Base-by-base conservation (phyloP, 495 filamentous ascomycete species). In the Hamigera avellanea region DNA sequence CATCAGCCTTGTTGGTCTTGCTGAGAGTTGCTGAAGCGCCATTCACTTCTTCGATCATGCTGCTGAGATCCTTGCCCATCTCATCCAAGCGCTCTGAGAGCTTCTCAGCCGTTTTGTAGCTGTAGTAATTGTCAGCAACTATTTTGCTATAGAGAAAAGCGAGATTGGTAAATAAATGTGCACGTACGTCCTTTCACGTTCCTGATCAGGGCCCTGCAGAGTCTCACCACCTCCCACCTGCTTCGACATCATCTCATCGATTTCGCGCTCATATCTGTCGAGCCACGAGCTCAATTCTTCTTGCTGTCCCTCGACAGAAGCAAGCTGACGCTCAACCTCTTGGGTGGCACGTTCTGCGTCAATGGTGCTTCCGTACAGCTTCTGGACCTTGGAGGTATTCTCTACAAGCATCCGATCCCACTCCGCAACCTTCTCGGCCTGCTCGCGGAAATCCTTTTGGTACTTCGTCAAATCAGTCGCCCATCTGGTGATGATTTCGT, bases 1-100 rank as follows among this genome's bases (percentile, higher is more conserved):
- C 89, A 58, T 94, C 86, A 28, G 81, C 69, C 56, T 86, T 89
- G 59, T 68, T 81, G 29, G 80, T 87, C 70, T 89, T 91, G 68
- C 75, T 88, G 42, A 99, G 65, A 4, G 75, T 81, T 17, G 81
- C 68, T 7, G 80, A 86, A 32, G 86, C 86, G 39, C 75, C 74
- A 51, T 99, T 99, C 51, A 96, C 91, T 58, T 95, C 91, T 51
- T 94, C 87, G 51, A 99, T 94, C 87, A 99, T 95, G 59, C 80
- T 83, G 27, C 71, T 72, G 34, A 96, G 64, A 56, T 94, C 86
- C 56, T 81, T 85, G 56, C 85, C 85, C 81, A 94, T 93, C 37
- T 86, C 83, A 28, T 86, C 84, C 48, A 96, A 57, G 35, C 78
- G 73, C 49, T 93, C 85, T 2, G 83, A 83, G 30, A 96, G 69